phyloP scores from a whole-genome alignment of 257 asterid species.

The Cordia subcordata region DNA sequence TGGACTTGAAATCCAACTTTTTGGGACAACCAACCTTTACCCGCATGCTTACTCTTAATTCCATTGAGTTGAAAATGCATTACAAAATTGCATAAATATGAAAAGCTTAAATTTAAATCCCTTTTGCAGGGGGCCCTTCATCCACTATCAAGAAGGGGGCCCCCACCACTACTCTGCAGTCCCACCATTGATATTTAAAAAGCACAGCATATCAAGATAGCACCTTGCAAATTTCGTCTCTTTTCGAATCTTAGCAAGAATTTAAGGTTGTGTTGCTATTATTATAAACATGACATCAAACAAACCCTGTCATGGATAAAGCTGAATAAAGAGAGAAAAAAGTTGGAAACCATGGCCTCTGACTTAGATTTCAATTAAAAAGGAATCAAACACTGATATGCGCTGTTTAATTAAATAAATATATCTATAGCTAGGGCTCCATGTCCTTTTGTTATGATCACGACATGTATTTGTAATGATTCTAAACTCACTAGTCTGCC shows the following conservation, averaged over 20 bases:
- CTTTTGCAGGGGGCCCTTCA: constrained; percentile 41
- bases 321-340: constrained; percentile 16
- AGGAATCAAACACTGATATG: constrained; percentile 17
- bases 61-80: constrained; percentile 32
- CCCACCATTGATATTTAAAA: constrained; percentile 46
- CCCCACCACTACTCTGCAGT: constrained; percentile 30
- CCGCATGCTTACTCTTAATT: constrained; percentile 26
- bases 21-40: constrained; percentile 25
- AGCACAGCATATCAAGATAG: constrained; percentile 39
- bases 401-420: constrained; percentile 8
- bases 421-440: neutral
- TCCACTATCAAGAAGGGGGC: constrained; percentile 36
- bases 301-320: constrained; percentile 27
- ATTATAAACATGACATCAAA: constrained; percentile 29
- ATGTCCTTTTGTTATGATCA: constrained; percentile 24
- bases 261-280: constrained; percentile 22
- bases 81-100: constrained; percentile 24
- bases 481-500: too few relatives aligned
- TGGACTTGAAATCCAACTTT: constrained; percentile 39
- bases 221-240: constrained; percentile 35
- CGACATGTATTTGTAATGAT: neutral
- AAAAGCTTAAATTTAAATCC: constrained; percentile 16
- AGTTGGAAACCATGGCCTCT: constrained; percentile 23
- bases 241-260: constrained; percentile 30
- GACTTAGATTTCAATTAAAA: constrained; percentile 33